Percentiles rank a stretch among this genome's conserved stretches.
phyloP scores from a whole-genome alignment of 176 grass and related monocot genomes.

The Phoenix roebelenii region DNA sequence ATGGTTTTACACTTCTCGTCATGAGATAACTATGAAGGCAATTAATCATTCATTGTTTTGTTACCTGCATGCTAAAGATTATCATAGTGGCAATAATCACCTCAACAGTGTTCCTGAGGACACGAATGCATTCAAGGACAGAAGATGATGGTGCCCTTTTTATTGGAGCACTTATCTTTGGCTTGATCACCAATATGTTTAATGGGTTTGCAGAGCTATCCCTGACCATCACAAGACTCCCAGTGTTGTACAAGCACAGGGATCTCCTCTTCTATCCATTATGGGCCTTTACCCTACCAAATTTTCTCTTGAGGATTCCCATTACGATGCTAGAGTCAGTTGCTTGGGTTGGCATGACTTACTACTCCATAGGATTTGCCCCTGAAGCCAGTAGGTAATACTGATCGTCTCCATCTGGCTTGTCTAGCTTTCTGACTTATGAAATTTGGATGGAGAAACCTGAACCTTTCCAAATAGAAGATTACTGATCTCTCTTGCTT shows the following conservation, averaged over 20 bases:
- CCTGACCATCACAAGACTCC: slow-evolving; percentile 65
- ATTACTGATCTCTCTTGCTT: too few species aligned
- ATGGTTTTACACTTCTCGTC: too few species aligned
- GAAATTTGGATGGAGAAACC: neutral
- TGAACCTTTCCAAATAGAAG: too few species aligned
- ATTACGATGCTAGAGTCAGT: slow-evolving; percentile 76
- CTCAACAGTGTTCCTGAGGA: slow-evolving; percentile 63
- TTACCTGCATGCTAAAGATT: slow-evolving; percentile 30
- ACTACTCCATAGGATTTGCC: slow-evolving; percentile 82
- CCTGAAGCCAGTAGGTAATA: slow-evolving; percentile 77
- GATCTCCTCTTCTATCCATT: slow-evolving; percentile 96
- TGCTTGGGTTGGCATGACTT: slow-evolving; percentile 77
- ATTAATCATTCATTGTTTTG: too few species aligned
- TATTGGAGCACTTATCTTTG: slow-evolving; percentile 76
- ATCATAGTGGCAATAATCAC: slow-evolving; percentile 58
- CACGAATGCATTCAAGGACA: slow-evolving; percentile 68
- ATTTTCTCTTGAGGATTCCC: slow-evolving; percentile 63
- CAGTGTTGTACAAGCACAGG: slow-evolving; percentile 94
- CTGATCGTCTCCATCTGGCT: neutral
- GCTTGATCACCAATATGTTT: slow-evolving; percentile 83
- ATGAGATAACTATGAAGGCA: too few species aligned
- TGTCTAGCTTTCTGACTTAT: too few species aligned
- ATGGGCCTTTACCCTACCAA: slow-evolving; percentile 80
- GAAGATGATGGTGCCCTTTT: slow-evolving; percentile 66
- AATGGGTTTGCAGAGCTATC: slow-evolving; percentile 96